These are phyloP conservation scores for Trebouxiophyceae sp. DNA, from an alignment of 163 green algal genomes.

Conservation along the genomic window DNA sequence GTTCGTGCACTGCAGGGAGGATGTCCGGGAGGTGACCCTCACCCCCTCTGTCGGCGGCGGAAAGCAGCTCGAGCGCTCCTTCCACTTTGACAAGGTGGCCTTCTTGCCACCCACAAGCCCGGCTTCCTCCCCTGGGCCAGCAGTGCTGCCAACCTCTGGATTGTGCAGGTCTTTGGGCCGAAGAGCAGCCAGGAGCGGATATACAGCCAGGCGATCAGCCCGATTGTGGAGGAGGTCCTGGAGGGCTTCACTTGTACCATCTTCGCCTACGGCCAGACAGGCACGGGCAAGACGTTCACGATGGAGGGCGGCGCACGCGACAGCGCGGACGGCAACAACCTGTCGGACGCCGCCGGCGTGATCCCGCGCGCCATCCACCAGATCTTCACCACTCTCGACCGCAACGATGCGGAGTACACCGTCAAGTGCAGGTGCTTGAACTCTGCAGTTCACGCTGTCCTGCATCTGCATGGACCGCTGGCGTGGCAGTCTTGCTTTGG, in stretches of 20 bases:
- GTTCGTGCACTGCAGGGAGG: slow-evolving; percentile 78
- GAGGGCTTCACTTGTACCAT: slow-evolving; percentile 98
- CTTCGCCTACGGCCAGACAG: slow-evolving; percentile 84
- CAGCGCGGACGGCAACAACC: slow-evolving; percentile 45
- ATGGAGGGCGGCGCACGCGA: slow-evolving; percentile 76
- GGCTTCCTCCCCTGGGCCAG: no score
- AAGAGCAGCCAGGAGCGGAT: slow-evolving; percentile 78
- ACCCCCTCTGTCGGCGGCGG: slow-evolving; percentile 60
- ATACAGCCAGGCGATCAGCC: slow-evolving; percentile 75
- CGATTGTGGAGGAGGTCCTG: slow-evolving; percentile 93
- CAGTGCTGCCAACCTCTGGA: neutral
- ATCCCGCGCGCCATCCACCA: slow-evolving; percentile 94
- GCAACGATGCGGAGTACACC: slow-evolving; percentile 60
- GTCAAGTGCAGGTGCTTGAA: slow-evolving; percentile 56
- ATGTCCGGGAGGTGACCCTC: slow-evolving; percentile 67
- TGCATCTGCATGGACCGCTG: no score
- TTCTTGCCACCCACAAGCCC: no score
- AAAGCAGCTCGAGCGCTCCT: slow-evolving; percentile 75
- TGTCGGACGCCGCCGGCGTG: slow-evolving; percentile 64
- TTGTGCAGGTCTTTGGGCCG: slow-evolving; percentile 77
- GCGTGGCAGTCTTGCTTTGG: no score
- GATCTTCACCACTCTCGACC: slow-evolving; percentile 83
- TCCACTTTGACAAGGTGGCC: slow-evolving; percentile 91
- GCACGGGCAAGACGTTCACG: slow-evolving; percentile 89
- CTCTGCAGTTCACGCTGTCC: no score